These are phyloP conservation scores for Nemania diffusa DNA, from an alignment of 2,329 filamentous ascomycete species.

Conservation along the genomic window DNA sequence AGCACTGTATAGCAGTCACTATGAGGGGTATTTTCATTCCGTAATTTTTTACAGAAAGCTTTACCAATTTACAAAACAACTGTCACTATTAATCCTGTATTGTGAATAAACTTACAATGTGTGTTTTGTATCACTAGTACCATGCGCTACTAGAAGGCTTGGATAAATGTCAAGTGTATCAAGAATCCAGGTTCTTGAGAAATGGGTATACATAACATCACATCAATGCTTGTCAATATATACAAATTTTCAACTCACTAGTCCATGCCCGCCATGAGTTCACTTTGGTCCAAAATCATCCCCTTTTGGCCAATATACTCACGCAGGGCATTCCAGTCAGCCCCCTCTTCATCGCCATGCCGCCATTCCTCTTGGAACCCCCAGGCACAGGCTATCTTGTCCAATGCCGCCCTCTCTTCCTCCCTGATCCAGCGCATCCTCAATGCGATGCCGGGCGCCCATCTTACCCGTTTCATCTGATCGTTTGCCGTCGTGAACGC, in stretches of 20 bases:
- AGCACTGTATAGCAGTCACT: no score
- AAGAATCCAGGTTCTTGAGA: neutral
- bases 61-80: no score
- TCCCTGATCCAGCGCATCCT: slow-evolving; percentile 87
- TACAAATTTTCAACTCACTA: slow-evolving; percentile 48
- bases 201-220: slow-evolving; percentile 13
- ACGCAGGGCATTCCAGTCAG: slow-evolving; percentile 86
- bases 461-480: slow-evolving; percentile 93
- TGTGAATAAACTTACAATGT: no score
- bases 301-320: slow-evolving; percentile 85
- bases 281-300: slow-evolving; percentile 90
- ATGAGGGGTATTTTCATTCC: no score
- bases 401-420: slow-evolving; percentile 87
- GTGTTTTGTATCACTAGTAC: no score
- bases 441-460: slow-evolving; percentile 83
- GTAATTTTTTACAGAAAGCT: no score
- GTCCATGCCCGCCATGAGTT: slow-evolving; percentile 94
- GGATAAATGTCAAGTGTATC: neutral
- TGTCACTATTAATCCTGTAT: no score
- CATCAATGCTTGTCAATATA: no score
- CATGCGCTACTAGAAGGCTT: no score
- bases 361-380: slow-evolving; percentile 85
- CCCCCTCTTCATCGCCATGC: slow-evolving; percentile 88
- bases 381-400: slow-evolving; percentile 88
- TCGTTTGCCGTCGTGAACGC: slow-evolving; percentile 90